Evolutionary conservation across 2,329 filamentous ascomycete genomes (phyloP).

Genomic region (Trichoderma harzianum): DNA sequence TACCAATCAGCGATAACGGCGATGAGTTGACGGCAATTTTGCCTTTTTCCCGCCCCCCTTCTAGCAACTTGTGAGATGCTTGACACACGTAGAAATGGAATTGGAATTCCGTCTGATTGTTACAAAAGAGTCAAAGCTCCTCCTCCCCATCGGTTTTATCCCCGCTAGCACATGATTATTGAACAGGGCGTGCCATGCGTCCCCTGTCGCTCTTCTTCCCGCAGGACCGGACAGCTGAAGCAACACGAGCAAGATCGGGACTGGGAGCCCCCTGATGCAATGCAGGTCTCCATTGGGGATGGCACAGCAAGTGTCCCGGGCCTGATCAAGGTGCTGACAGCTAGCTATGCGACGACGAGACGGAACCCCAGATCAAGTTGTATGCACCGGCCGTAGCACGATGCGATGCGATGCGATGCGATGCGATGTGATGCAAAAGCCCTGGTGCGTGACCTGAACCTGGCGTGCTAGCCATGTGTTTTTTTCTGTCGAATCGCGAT

Average conservation of each 20-base stretch:
- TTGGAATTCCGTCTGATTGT: background rate
- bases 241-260: background rate
- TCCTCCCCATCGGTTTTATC: background rate
- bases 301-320: background rate
- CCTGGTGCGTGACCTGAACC: background rate
- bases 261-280: slow-evolving; percentile 14
- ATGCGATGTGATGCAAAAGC: background rate
- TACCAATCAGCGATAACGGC: background rate
- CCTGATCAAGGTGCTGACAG: slow-evolving; percentile 12
- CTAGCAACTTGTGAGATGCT: background rate
- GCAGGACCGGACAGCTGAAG: slow-evolving; percentile 3
- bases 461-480: background rate
- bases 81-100: background rate
- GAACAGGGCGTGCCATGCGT: background rate
- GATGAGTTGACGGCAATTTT: background rate
- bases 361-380: slow-evolving; percentile 1
- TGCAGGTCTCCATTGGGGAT: slow-evolving; percentile 10
- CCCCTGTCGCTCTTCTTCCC: background rate
- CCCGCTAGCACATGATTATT: background rate
- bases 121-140: background rate
- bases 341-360: background rate
- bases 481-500: background rate
- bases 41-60: background rate
- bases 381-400: background rate
- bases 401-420: background rate